Evolutionary conservation across 352 stramenopile genomes (phyloP).

Genomic region (Phytophthora quininea): DNA sequence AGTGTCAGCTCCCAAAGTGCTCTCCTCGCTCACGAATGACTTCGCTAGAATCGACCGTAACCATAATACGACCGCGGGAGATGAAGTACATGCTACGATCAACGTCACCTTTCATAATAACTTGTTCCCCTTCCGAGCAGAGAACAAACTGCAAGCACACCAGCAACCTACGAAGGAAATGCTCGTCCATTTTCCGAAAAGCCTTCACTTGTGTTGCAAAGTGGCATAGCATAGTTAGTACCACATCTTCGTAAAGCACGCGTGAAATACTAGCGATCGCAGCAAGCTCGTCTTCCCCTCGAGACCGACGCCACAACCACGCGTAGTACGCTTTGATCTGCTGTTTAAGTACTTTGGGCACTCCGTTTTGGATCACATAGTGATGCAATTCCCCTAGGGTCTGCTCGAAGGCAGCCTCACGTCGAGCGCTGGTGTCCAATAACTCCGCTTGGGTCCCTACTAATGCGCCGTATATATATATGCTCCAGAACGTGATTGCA

Average conservation of each 20-base stretch:
- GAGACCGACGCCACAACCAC: slow-evolving; percentile 53
- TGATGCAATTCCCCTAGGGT: slow-evolving; percentile 67
- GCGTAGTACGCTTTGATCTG: slow-evolving; percentile 81
- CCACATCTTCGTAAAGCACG: slow-evolving; percentile 62
- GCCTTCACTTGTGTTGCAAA: slow-evolving; percentile 60
- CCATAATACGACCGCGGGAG: slow-evolving; percentile 57
- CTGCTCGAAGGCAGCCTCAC: slow-evolving; percentile 67
- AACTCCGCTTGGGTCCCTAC: slow-evolving; percentile 64
- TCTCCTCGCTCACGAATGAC: slow-evolving; percentile 60
- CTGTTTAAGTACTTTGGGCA: slow-evolving; percentile 65
- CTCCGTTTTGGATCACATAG: slow-evolving; percentile 69
- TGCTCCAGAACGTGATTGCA: slow-evolving; percentile 58
- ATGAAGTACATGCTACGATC: slow-evolving; percentile 88
- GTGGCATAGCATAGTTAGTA: slow-evolving; percentile 47
- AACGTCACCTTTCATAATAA: slow-evolving; percentile 71
- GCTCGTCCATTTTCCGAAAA: slow-evolving; percentile 58
- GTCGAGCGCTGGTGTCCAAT: slow-evolving; percentile 45
- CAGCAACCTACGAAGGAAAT: slow-evolving; percentile 66
- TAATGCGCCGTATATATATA: slow-evolving; percentile 75
- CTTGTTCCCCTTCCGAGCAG: slow-evolving; percentile 65
- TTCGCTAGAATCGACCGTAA: slow-evolving; percentile 57
- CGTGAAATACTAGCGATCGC: slow-evolving; percentile 53
- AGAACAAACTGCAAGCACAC: slow-evolving; percentile 72
- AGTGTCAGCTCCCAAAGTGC: slow-evolving; percentile 66
- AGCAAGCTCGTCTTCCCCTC: slow-evolving; percentile 56